Evolutionary conservation across 495 filamentous ascomycete species (phyloP), one percentile per base, ranked within the genome.

Genomic region (Cryomyces minteri): DNA sequence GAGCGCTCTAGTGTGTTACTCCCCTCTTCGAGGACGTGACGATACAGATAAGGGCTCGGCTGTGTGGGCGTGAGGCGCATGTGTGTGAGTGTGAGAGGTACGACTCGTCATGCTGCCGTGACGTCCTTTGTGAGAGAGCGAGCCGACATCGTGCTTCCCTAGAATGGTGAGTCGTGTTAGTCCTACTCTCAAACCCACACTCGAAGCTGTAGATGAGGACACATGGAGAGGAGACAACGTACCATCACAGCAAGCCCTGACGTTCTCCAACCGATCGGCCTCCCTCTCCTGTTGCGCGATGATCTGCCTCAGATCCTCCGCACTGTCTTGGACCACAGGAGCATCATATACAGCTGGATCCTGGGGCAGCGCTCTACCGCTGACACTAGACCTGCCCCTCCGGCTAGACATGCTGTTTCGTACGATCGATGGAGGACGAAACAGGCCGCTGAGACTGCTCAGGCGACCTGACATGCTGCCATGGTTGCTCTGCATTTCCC

Each of bases 171-270:
- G 18, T 25, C 18, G 18, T 25, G 18, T 25, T 25, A 25, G 18
- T 25, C 18, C 18, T 25, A 2, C 18, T 25, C 18, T 25, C 18
- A 25, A 25, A 25, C 1, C 18, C 18, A 25, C 18, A 25, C 18
- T 25, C 18, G 18, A 25, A 25, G 18, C 18, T 2, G 18, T 25
- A 25, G 18, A 25, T 25, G 18, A 25, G 18, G 18, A 25, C 18
- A 2, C 18, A 7, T 39, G 29, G 33, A 28, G 29, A 25, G 34
- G 47, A 51, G 25, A 41, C 9, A 9, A 67, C 78, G 69, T 67
- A 88, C 86, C 90, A 74, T 95, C 90, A 62, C 90, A 98, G 65
- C 90, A 98, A 44, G 87, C 88, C 58, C 90, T 71, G 41, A 98
- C 90, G 57, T 98, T 94, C 65, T 94, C 92, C 51, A 98, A 68